Evolutionary conservation across 2,329 filamentous ascomycete genomes (phyloP).

Genomic region (Colletotrichum chrysophilum): DNA sequence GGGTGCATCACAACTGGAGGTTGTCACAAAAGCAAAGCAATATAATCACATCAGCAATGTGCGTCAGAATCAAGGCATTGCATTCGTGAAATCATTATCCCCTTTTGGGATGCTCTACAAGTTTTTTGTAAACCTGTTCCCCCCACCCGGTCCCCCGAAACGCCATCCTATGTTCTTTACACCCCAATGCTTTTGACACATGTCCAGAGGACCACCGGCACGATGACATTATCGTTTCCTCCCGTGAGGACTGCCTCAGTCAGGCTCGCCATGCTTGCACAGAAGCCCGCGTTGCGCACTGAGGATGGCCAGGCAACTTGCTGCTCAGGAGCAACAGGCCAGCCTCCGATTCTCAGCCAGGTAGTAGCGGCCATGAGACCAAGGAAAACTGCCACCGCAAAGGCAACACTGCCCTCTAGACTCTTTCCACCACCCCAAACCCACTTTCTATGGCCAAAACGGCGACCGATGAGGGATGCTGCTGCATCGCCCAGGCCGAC

Average conservation of each 20-base stretch:
- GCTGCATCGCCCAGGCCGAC: slow-evolving; percentile 96
- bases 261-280: slow-evolving; percentile 81
- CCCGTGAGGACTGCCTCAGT: slow-evolving; percentile 96
- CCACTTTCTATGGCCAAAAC: slow-evolving; percentile 90
- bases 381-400: slow-evolving; percentile 77
- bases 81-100: slow-evolving; percentile 14
- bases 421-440: slow-evolving; percentile 97
- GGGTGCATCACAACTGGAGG: not conserved
- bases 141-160: not conserved
- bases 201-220: slow-evolving; percentile 91
- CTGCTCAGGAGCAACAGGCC: slow-evolving; percentile 69
- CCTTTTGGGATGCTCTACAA: slow-evolving; percentile 1
- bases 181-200: slow-evolving; percentile 80
- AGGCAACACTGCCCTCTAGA: slow-evolving; percentile 84
- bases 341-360: slow-evolving; percentile 81
- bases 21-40: not conserved
- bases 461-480: slow-evolving; percentile 85
- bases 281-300: slow-evolving; percentile 74
- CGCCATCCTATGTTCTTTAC: slow-evolving; percentile 34
- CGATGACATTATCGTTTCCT: slow-evolving; percentile 97
- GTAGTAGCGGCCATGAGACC: slow-evolving; percentile 73
- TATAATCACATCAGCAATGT: not conserved
- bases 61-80: not conserved
- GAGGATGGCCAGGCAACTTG: slow-evolving; percentile 66
- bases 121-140: not conserved